Evolutionary conservation across 345 rosid genomes (phyloP), one percentile per base, ranked within the genome.

Genomic region (Eutrema heterophyllum): DNA sequence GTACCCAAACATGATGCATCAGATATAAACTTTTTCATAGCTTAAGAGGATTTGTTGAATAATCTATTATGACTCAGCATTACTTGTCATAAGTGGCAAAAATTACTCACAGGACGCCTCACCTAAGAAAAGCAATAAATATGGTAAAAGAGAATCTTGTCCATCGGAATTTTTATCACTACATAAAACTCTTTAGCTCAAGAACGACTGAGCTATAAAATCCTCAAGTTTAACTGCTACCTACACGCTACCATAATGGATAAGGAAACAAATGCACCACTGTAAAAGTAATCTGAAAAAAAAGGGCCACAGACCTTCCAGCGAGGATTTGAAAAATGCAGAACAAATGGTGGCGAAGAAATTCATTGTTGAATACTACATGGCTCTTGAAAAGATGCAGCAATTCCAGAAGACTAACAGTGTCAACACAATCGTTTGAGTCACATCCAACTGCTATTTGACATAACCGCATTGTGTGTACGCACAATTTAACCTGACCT

Each of bases 401-500:
- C 86, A 95, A 80, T 60, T 84, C 85, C 71, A 83, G 59, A 38
- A 95, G 89, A 58, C 83, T 86, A 63, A 56, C 43, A 63, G 64
- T 78, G 74, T 81, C 81, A 35, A 88, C 75, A 56, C 79, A 81
- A 81, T 86, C 78, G 41, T 78, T 72, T 41, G 81, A 80, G 64
- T 82, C 78, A 8, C 81, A 81, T 73, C 79, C 79, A 76, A 82
- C 86, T 72, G 74, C 79, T 77, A 84, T 75, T 79, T 85, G 96
- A 79, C 99, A 94, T 78, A 90, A 78, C 73, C 93, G 86, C 96
- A 92, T 80, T 58, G 84, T 83, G 75, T 92, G 97, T 27, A 85
- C 75, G 59, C 83, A 83, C 79, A 95, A 81, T 80, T 95, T 95
- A 44, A 82, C 86, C 78, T 95, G 97, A 67, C 99, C 99, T 95